A percentile compares a stretch with the other conserved stretches of the same genome.
Conservation (phyloP, 2,329 filamentous ascomycete genomes). For the Dactylellina leptospora region DNA sequence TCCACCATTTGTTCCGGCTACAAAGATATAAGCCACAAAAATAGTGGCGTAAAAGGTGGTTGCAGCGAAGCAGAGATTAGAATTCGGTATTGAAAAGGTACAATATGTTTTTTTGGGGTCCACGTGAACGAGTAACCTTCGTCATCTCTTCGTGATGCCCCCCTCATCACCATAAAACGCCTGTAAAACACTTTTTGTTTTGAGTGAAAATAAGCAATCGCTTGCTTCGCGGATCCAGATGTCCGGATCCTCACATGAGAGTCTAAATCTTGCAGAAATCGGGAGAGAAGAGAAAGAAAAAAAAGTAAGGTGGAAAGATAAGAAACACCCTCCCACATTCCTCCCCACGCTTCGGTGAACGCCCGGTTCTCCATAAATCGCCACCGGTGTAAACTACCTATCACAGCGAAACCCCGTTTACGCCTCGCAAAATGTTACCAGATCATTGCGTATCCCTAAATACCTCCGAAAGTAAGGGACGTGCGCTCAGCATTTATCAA, state of each 20-base stretch:
- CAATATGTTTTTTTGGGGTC: not conserved
- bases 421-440: not conserved
- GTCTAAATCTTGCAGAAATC: conserved; percentile 29
- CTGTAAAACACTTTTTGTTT: not conserved
- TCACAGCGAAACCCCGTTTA: not conserved
- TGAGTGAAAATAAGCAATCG: conserved; percentile 30
- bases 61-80: not conserved
- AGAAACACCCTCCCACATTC: conserved; percentile 12
- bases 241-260: not conserved
- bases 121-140: not conserved
- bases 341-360: conserved; percentile 39
- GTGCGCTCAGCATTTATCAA: conserved; percentile 38
- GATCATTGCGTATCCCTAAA: too few species aligned
- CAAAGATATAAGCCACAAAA: too few species aligned
- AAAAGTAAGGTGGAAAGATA: conserved; percentile 1
- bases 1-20: not conserved
- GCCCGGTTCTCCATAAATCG: not conserved
- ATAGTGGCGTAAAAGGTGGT: not conserved
- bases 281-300: conserved; percentile 13
- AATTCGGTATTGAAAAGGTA: not conserved
- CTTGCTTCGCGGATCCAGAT: conserved; percentile 23
- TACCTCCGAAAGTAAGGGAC: not conserved
- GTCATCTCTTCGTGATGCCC: too few species aligned
- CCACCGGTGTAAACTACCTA: too few species aligned
- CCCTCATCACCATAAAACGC: not conserved